Percentiles rank a stretch among this genome's conserved stretches.
phyloP scores from a whole-genome alignment of 1,284 basidiomycete genomes.

The Moniliella sp. region DNA sequence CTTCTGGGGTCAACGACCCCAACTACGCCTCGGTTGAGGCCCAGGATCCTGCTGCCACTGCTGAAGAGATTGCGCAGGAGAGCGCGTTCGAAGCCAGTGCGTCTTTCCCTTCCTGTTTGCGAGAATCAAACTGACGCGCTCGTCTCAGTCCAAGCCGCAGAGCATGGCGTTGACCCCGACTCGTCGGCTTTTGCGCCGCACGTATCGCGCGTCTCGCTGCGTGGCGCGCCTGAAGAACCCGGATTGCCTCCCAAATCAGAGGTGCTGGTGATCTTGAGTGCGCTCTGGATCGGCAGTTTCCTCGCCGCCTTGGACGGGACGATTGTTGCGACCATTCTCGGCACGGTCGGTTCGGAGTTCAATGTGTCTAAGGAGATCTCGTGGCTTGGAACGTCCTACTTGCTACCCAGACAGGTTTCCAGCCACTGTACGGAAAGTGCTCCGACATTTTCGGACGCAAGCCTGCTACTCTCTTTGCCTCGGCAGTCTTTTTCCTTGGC shows the following conservation, averaged over 20 bases:
- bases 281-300: too few relatives aligned
- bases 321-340: slow-evolving; percentile 26
- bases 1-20: too few relatives aligned
- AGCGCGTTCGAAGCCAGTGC: slow-evolving; percentile 1
- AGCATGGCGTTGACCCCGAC: slow-evolving; percentile 29
- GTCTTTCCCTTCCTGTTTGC: too few relatives aligned
- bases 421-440: slow-evolving; percentile 26
- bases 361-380: slow-evolving; percentile 22
- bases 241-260: neutral
- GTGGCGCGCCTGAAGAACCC: too few relatives aligned
- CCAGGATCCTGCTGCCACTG: neutral
- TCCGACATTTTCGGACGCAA: slow-evolving; percentile 31
- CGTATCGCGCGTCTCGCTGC: too few relatives aligned
- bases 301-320: slow-evolving; percentile 26
- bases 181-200: slow-evolving; percentile 25
- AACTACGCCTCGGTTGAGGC: too few relatives aligned
- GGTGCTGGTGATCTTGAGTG: slow-evolving; percentile 21
- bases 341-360: slow-evolving; percentile 27
- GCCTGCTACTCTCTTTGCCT: slow-evolving; percentile 27
- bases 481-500: slow-evolving; percentile 22
- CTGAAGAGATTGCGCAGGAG: slow-evolving; percentile 2
- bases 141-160: slow-evolving; percentile 19
- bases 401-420: slow-evolving; percentile 32
- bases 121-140: too few relatives aligned
- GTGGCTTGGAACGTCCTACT: slow-evolving; percentile 29